These are phyloP conservation scores for Crithidia acanthocephali DNA, from an alignment of 208 protist species.

Conservation along the genomic window DNA sequence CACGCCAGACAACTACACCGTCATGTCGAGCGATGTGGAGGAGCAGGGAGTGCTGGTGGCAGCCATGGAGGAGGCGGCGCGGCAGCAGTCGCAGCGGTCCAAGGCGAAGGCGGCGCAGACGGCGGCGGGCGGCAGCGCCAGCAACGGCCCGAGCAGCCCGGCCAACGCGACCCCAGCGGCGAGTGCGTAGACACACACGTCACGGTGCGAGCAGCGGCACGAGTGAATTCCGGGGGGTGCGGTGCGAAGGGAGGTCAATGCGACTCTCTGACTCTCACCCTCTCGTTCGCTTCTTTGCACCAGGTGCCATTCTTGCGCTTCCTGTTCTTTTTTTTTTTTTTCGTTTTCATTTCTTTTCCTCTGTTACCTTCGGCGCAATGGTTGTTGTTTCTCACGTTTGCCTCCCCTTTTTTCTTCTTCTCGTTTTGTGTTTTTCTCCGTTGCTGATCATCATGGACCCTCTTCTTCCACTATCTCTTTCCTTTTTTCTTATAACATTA, in stretches of 20 bases:
- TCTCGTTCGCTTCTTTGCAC: conserved; percentile 3
- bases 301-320: background rate
- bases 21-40: conserved; percentile 51
- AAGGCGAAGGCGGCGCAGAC: conserved; percentile 26
- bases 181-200: background rate
- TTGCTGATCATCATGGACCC: too few species aligned
- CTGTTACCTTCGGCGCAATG: too few species aligned
- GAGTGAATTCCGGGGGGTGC: background rate
- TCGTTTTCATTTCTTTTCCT: too few species aligned
- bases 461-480: too few species aligned
- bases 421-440: background rate
- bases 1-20: conserved; percentile 45
- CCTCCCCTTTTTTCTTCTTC: too few species aligned
- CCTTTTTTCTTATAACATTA: too few species aligned
- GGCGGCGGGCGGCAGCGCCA: conserved; percentile 1
- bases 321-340: background rate
- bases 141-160: conserved; percentile 27
- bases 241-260: too few species aligned
- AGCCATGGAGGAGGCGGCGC: conserved; percentile 49
- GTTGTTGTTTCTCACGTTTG: background rate
- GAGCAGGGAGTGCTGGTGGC: conserved; percentile 50
- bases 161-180: conserved; percentile 7
- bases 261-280: too few species aligned
- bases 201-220: too few species aligned
- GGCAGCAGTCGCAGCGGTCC: conserved; percentile 41